phyloP scores from a whole-genome alignment of 305 asterid species.

The Solanum aculeatissimum region DNA sequence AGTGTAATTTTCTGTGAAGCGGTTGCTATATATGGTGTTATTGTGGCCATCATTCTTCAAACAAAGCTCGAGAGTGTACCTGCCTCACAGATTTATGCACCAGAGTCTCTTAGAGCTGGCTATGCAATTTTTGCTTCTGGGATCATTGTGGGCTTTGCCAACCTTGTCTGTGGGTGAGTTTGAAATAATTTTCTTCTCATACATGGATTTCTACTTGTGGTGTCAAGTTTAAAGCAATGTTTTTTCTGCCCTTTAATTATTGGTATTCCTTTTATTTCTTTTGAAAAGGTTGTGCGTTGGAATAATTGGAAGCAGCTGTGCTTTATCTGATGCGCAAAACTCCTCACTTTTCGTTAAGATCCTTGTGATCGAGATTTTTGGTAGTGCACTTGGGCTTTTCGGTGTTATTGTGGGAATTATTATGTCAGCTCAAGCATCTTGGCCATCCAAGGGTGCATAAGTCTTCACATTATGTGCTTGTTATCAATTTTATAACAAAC shows the following conservation, averaged over 20 bases:
- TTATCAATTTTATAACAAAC: background rate
- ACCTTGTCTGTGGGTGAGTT: slow-evolving; percentile 95
- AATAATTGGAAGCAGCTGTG: slow-evolving; percentile 98
- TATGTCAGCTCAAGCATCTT: slow-evolving; percentile 98
- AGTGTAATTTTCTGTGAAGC: slow-evolving; percentile 99
- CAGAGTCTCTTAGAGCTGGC: slow-evolving; percentile 96
- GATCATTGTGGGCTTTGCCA: slow-evolving; percentile 91
- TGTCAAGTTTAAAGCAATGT: background rate
- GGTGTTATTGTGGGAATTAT: slow-evolving; percentile 97
- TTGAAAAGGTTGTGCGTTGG: slow-evolving; percentile 78
- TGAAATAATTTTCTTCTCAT: background rate
- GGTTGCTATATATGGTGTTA: slow-evolving; percentile 97
- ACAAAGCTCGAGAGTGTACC: slow-evolving; percentile 95
- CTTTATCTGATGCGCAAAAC: slow-evolving; percentile 93
- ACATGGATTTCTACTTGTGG: background rate
- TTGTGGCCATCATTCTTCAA: slow-evolving; percentile 97
- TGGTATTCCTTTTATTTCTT: background rate
- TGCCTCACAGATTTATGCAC: slow-evolving; percentile 49
- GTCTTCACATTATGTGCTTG: background rate
- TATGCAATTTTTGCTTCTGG: slow-evolving; percentile 98
- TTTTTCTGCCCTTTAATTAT: background rate
- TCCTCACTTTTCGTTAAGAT: slow-evolving; percentile 91
- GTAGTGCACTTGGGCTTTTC: slow-evolving; percentile 91
- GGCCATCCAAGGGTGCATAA: slow-evolving; percentile 50
- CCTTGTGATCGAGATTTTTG: slow-evolving; percentile 93